A percentile compares a stretch with the other conserved stretches of the same genome.
These are phyloP conservation scores for Lasiodiplodia sp. DNA, from an alignment of 2,329 filamentous ascomycete genomes.

Conservation along the genomic window DNA sequence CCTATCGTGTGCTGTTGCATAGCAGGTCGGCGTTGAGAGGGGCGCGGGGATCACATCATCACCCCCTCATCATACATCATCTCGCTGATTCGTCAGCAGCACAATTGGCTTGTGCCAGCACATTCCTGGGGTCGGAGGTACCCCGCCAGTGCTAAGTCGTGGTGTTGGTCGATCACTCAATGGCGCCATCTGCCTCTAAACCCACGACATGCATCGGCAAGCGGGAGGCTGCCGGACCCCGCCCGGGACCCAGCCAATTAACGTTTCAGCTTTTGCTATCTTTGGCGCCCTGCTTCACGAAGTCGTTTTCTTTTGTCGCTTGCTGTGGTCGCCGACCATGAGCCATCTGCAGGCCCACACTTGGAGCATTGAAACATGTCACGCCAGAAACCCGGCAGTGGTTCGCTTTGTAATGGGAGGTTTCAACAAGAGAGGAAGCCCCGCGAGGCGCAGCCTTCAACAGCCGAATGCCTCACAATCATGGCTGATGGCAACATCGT, in stretches of 20 bases:
- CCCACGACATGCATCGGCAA: slow-evolving; percentile 22
- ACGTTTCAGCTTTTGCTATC: slow-evolving; percentile 4
- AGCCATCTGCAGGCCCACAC: slow-evolving; percentile 9
- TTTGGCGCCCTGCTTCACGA: background rate
- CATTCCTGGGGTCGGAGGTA: slow-evolving; percentile 5
- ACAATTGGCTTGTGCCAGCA: background rate
- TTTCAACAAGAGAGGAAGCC: background rate
- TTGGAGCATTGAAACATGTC: background rate
- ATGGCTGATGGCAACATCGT: slow-evolving; percentile 12
- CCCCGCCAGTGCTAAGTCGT: slow-evolving; percentile 3
- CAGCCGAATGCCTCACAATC: slow-evolving; percentile 1
- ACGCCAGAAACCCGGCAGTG: slow-evolving; percentile 10
- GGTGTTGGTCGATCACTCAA: slow-evolving; percentile 19
- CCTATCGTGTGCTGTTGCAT: slow-evolving; percentile 9
- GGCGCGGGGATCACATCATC: slow-evolving; percentile 28
- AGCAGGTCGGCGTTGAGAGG: slow-evolving; percentile 5
- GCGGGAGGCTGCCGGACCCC: slow-evolving; percentile 19
- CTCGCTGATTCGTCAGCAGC: slow-evolving; percentile 21
- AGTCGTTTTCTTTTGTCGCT: slow-evolving; percentile 3
- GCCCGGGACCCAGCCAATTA: slow-evolving; percentile 7
- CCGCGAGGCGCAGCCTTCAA: slow-evolving; percentile 11
- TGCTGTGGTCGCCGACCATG: slow-evolving; percentile 20
- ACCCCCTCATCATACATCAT: slow-evolving; percentile 28
- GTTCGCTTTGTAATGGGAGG: slow-evolving; percentile 11
- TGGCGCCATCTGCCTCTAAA: slow-evolving; percentile 27